These are phyloP conservation scores for Rhodotorula babjevae DNA, from an alignment of 768 basidiomycete species.

Conservation along the genomic window DNA sequence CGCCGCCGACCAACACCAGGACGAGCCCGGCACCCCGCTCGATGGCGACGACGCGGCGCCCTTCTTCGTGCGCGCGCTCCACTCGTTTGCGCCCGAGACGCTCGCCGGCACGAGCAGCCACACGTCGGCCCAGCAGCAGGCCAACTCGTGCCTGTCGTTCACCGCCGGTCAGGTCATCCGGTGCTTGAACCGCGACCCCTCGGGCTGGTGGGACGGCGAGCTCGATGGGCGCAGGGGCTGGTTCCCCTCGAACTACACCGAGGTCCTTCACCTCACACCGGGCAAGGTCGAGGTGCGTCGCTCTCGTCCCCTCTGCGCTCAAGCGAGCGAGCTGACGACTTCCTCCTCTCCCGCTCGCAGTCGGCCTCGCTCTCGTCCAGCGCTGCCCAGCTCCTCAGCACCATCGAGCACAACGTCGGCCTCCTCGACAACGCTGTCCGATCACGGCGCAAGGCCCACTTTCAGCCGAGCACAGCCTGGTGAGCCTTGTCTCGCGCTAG, in stretches of 20 bases:
- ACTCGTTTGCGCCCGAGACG: slow-evolving; percentile 20
- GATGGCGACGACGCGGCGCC: not conserved
- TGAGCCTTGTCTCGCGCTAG: not conserved
- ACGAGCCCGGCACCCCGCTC: too few species aligned
- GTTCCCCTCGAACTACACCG: slow-evolving; percentile 94
- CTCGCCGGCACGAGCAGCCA: not conserved
- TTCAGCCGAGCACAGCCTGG: slow-evolving; percentile 87
- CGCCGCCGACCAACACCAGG: too few species aligned
- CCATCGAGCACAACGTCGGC: slow-evolving; percentile 76
- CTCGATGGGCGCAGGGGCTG: slow-evolving; percentile 57
- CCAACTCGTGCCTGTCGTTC: slow-evolving; percentile 67
- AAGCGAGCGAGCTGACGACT: not conserved
- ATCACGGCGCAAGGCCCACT: slow-evolving; percentile 71
- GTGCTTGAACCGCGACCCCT: slow-evolving; percentile 77
- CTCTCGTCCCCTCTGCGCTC: not conserved
- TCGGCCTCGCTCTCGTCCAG: not conserved
- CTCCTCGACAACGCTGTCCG: slow-evolving; percentile 79
- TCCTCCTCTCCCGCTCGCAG: not conserved
- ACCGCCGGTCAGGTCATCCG: slow-evolving; percentile 83
- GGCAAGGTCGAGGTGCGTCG: slow-evolving; percentile 33
- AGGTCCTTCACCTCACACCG: slow-evolving; percentile 21
- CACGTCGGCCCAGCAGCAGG: slow-evolving; percentile 8
- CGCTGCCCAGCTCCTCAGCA: slow-evolving; percentile 58
- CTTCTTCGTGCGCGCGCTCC: slow-evolving; percentile 25
- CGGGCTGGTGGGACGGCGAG: slow-evolving; percentile 99